Conservation (phyloP, 352 stramenopile genomes). For the Phytophthora kernoviae region DNA sequence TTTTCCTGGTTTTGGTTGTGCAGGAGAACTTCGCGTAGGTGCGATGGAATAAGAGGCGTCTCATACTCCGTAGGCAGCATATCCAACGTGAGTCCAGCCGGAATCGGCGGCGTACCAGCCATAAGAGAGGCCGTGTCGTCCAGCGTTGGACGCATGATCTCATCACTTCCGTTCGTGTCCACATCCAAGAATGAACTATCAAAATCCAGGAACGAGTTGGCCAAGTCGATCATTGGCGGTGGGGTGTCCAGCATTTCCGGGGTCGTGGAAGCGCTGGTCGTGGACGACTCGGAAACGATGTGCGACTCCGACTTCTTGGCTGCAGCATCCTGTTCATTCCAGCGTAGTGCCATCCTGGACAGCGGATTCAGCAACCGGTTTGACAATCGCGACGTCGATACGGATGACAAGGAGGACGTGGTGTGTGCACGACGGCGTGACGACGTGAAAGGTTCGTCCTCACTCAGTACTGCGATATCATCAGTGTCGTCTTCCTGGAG, state of each 20-base stretch:
- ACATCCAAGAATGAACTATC: conserved; percentile 57
- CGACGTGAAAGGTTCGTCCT: conserved; percentile 34
- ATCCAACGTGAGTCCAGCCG: conserved; percentile 48
- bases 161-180: conserved; percentile 54
- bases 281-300: conserved; percentile 17
- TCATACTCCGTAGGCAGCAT: conserved; percentile 48
- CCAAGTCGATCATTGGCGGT: conserved; percentile 39
- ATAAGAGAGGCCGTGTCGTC: conserved; percentile 42
- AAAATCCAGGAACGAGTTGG: conserved; percentile 56
- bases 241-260: conserved; percentile 30
- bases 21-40: conserved; percentile 29
- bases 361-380: conserved; percentile 49
- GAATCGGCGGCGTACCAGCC: conserved; percentile 54
- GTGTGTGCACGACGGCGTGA: conserved; percentile 55
- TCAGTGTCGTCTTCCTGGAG: conserved; percentile 34
- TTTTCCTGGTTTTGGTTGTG: conserved; percentile 28
- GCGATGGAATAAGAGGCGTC: conserved; percentile 44
- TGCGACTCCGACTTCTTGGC: conserved; percentile 5
- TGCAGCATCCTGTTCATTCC: conserved; percentile 28
- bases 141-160: conserved; percentile 44
- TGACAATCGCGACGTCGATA: conserved; percentile 28
- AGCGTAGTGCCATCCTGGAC: conserved; percentile 54
- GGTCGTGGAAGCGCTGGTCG: conserved; percentile 29
- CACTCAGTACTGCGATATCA: conserved; percentile 42
- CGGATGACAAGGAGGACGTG: conserved; percentile 33